A percentile compares a stretch with the other conserved stretches of the same genome.
Conservation (phyloP, 805 yeast species). For the Pichia nanzhaoensis region DNA sequence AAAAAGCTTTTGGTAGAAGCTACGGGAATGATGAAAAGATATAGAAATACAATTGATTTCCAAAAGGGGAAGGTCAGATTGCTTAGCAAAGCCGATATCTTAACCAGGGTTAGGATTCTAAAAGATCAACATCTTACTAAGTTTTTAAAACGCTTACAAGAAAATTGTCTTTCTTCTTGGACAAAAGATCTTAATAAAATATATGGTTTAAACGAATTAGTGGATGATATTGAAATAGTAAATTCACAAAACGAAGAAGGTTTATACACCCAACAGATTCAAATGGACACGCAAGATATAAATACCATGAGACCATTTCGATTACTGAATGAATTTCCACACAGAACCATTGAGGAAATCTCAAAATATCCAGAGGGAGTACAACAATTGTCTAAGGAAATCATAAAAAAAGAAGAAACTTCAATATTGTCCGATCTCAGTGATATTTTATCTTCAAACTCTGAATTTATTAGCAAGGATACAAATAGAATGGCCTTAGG, state of each 20-base stretch:
- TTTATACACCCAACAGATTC: neutral
- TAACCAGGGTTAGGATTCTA: conserved; percentile 3
- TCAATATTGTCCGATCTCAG: neutral
- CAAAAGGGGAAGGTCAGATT: conserved; percentile 11
- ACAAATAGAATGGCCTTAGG: neutral
- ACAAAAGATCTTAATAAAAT: conserved; percentile 9
- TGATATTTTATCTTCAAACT: neutral
- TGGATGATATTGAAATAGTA: conserved; percentile 1
- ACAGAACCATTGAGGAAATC: neutral
- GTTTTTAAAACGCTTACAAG: conserved; percentile 17
- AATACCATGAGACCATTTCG: neutral
- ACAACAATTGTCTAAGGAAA: neutral
- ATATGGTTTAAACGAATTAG: conserved; percentile 11
- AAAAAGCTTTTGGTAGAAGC: conserved; percentile 18
- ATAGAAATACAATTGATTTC: conserved; percentile 18
- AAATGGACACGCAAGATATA: neutral
- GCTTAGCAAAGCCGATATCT: conserved; percentile 12
- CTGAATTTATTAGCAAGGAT: neutral
- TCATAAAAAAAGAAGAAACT: conserved; percentile 3
- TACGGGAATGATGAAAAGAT: conserved; percentile 15
- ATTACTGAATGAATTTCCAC: conserved; percentile 3
- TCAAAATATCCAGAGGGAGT: neutral
- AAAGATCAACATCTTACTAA: conserved; percentile 13
- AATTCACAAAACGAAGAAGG: conserved; percentile 1
- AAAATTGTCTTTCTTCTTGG: conserved; percentile 14